Evolutionary conservation across 2,329 filamentous ascomycete genomes (phyloP).

Genomic region (Teratosphaeria pseudoeucalypti): DNA sequence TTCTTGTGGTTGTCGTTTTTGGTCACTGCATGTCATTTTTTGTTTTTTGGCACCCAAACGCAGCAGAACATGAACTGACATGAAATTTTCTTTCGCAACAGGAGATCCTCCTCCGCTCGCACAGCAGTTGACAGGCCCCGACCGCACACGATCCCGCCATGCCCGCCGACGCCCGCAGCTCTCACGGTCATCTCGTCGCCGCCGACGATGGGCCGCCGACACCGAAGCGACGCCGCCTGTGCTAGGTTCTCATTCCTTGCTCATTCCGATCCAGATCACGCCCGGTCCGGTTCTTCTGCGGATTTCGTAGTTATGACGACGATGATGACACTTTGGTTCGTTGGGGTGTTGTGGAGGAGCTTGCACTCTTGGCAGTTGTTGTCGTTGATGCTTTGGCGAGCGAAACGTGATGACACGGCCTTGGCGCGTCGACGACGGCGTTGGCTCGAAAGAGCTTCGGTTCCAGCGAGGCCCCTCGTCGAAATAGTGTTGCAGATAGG

Average conservation of each 20-base stretch:
- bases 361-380: too few species aligned
- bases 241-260: neutral
- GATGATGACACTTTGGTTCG: too few species aligned
- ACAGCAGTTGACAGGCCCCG: conserved; percentile 3
- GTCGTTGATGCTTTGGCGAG: too few species aligned
- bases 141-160: neutral
- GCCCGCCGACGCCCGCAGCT: neutral
- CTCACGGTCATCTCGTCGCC: neutral
- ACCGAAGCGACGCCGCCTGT: neutral
- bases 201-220: neutral
- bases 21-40: neutral
- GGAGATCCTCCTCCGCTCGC: conserved; percentile 6
- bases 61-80: neutral
- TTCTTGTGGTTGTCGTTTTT: neutral
- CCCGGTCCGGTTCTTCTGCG: too few species aligned
- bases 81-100: neutral
- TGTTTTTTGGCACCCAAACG: neutral
- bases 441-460: too few species aligned
- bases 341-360: too few species aligned
- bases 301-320: too few species aligned
- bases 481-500: too few species aligned
- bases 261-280: too few species aligned
- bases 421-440: too few species aligned
- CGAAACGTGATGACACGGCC: too few species aligned
- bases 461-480: too few species aligned